Base-by-base conservation (phyloP, 768 basidiomycete species). In the Multifurca ochricompacta region DNA sequence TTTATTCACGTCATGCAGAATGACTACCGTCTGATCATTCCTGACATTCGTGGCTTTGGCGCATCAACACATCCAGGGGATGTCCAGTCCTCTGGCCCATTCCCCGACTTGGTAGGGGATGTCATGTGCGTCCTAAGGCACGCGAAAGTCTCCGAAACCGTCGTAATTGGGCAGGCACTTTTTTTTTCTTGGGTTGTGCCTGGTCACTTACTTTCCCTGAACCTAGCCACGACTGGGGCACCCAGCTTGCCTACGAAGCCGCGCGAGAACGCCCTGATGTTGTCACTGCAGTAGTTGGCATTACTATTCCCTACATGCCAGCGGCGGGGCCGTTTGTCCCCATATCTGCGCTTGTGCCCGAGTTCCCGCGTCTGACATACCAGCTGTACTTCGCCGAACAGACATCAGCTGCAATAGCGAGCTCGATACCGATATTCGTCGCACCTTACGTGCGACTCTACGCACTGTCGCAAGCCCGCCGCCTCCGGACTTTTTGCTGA, bases 221-320 rank as follows among this genome's bases (percentile, higher is more conserved):
- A 23, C 14, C 11, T 21, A 85, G 85, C 13, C 87, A 89, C 61
- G 87, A 89, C 58, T 88, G 87, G 87, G 87, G 87, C 32, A 70
- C 83, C 1, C 72, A 76, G 48, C 56, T 79, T 3, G 87, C 85
- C 58, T 84, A 80, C 61, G 83, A 87, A 66, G 79, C 82, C 9
- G 83, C 81, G 1, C 76, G 85, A 14, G 73, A 76, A 69, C 71
- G 83, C 19, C 87, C 85, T 0, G 85, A 87, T 59, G 65, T 82
- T 2, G 77, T 87, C 63, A 70, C 66, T 1, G 83, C 70, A 2
- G 77, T 87, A 13, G 68, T 83, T n/a, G 83, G 82, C 5, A 68
- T 71, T 21, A 74, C 76, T 2, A 68, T 83, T 46, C 87, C 86
- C 81, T 88, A 87, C 60, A 65, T 81, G 14, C 74, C 84, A 3